Conservation (phyloP, 805 yeast genomes). For the Starmerella powellii region DNA sequence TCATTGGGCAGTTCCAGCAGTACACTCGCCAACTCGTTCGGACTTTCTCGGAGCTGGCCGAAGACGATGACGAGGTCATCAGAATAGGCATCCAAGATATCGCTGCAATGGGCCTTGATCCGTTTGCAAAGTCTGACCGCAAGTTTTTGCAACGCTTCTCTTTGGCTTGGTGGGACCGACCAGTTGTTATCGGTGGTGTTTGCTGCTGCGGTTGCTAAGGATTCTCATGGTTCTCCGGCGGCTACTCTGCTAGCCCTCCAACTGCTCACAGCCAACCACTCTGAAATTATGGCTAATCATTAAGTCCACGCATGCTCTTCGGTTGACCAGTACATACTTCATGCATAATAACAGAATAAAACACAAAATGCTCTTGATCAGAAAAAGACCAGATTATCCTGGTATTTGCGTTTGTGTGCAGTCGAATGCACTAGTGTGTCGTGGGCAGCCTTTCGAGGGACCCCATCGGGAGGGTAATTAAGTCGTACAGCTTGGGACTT, state of each 20-base stretch:
- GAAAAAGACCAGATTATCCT: too few species aligned
- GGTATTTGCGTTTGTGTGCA: too few species aligned
- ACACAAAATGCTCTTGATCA: too few species aligned
- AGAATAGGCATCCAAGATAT: constrained; percentile 37
- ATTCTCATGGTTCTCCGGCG: neutral
- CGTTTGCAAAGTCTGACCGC: constrained; percentile 37
- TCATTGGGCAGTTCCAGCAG: constrained; percentile 43
- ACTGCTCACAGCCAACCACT: too few species aligned
- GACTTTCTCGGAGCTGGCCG: constrained; percentile 31
- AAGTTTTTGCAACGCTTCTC: constrained; percentile 36
- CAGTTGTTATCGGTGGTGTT: constrained; percentile 31
- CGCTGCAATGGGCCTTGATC: constrained; percentile 48
- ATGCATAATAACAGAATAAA: too few species aligned
- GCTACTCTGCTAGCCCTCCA: neutral
- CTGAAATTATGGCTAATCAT: too few species aligned
- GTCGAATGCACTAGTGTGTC: too few species aligned
- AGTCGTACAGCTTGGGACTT: too few species aligned
- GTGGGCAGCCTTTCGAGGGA: too few species aligned
- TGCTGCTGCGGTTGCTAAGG: constrained; percentile 22
- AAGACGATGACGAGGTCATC: constrained; percentile 23
- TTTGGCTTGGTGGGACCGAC: constrained; percentile 39
- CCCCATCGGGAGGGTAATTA: too few species aligned
- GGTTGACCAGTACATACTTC: too few species aligned
- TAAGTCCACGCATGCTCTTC: too few species aligned
- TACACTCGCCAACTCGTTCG: constrained; percentile 36